A percentile compares a stretch with the other conserved stretches of the same genome.
Conservation (phyloP, 306 rosid species). For the Fagus crenata region DNA sequence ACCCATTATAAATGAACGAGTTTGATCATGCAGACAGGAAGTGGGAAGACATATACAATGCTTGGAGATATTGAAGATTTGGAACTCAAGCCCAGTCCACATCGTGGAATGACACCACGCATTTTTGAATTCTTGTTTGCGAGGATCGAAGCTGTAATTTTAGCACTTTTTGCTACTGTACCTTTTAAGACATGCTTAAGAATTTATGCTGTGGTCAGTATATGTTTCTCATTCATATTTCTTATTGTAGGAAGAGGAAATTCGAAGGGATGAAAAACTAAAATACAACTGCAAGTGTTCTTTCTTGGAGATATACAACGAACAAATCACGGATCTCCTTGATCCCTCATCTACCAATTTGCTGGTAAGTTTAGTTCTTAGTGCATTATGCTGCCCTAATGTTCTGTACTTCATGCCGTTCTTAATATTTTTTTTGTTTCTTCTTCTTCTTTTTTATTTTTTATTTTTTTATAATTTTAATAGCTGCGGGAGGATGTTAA, state of each 20-base stretch:
- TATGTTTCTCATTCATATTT: conserved; percentile 12
- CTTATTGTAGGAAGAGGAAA: conserved; percentile 86
- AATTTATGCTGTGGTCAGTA: neutral
- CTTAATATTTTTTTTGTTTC: neutral
- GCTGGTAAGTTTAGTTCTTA: conserved; percentile 60
- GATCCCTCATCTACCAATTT: conserved; percentile 88
- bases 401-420: conserved; percentile 14
- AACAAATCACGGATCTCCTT: conserved; percentile 89
- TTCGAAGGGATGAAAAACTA: conserved; percentile 77
- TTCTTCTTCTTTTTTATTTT: no score
- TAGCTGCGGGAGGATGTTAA: conserved; percentile 93
- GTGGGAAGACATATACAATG: conserved; percentile 98
- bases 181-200: neutral
- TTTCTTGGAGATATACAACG: conserved; percentile 94
- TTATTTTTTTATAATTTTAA: conserved; percentile 18
- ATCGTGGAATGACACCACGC: conserved; percentile 96
- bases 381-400: conserved; percentile 13
- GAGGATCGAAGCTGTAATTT: conserved; percentile 90
- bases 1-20: conserved; percentile 23
- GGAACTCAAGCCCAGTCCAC: conserved; percentile 81
- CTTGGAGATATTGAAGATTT: conserved; percentile 91
- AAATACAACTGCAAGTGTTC: conserved; percentile 96
- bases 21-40: conserved; percentile 81
- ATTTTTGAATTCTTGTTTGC: conserved; percentile 96
- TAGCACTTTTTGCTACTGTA: neutral